Conservation (phyloP, 2,329 filamentous ascomycete genomes). For the Monascus ruber region DNA sequence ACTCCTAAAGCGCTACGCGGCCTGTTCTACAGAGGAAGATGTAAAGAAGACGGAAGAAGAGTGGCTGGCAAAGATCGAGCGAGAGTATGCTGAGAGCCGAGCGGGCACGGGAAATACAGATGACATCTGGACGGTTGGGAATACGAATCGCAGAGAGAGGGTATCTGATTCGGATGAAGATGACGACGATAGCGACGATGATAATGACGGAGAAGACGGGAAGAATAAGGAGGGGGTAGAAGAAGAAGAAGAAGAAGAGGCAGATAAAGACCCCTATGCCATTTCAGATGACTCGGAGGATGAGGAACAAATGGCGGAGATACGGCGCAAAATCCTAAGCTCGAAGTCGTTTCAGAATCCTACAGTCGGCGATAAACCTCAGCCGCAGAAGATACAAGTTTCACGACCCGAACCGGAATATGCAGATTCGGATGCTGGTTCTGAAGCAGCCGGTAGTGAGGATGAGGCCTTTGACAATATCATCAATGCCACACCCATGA, state of each 20-base stretch:
- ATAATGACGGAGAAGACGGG: conserved; percentile 36
- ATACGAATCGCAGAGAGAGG: conserved; percentile 58
- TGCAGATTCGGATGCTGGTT: conserved; percentile 56
- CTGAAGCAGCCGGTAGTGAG: conserved; percentile 55
- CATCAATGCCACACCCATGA: conserved; percentile 80
- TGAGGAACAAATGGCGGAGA: conserved; percentile 85
- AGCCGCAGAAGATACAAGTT: conserved; percentile 45
- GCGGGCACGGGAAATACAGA: conserved; percentile 45
- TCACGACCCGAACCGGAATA: conserved; percentile 42
- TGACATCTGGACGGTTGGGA: conserved; percentile 85
- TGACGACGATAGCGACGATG: conserved; percentile 28
- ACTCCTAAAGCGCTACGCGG: conserved; percentile 72
- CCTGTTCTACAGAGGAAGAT: conserved; percentile 66
- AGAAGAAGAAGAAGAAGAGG: conserved; percentile 34
- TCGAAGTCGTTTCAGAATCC: conserved; percentile 75
- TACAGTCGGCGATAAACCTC: conserved; percentile 38
- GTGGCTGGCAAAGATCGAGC: conserved; percentile 83
- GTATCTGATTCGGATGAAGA: conserved; percentile 37
- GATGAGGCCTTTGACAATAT: conserved; percentile 82
- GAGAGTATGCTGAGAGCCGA: conserved; percentile 73
- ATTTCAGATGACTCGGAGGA: conserved; percentile 72
- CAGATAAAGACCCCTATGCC: conserved; percentile 56
- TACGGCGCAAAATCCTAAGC: conserved; percentile 76
- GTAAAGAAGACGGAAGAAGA: conserved; percentile 75
- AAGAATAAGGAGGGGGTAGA: conserved; percentile 35